Conservation (phyloP, 2,329 filamentous ascomycete genomes). For the Colletotrichum caudatum region DNA sequence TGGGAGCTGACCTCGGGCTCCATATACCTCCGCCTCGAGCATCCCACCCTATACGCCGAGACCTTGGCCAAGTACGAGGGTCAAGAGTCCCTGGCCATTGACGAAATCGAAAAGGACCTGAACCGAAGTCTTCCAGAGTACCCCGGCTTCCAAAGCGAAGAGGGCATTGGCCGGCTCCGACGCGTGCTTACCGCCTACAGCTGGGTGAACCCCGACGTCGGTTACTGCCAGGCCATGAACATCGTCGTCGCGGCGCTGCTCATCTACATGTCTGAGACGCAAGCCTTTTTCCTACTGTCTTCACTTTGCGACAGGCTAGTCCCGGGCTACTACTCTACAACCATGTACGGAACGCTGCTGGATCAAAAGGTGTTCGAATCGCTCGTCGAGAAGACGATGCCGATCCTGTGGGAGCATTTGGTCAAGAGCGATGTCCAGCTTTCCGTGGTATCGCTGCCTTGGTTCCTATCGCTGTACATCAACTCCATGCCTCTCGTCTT, state of each 20-base stretch:
- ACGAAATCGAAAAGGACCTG: conserved; percentile 98
- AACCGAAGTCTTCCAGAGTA: conserved; percentile 98
- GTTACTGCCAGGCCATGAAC: conserved; percentile 99
- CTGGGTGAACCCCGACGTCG: conserved; percentile 95
- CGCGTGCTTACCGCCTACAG: conserved; percentile 96
- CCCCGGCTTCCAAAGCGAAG: conserved; percentile 95
- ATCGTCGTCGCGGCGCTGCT: conserved; percentile 97
- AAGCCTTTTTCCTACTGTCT: conserved; percentile 95
- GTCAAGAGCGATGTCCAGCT: conserved; percentile 96
- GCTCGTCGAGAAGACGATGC: conserved; percentile 98
- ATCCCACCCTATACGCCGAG: conserved; percentile 84
- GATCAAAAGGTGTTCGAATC: conserved; percentile 98
- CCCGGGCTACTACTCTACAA: conserved; percentile 97
- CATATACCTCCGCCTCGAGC: conserved; percentile 87
- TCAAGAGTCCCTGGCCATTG: conserved; percentile 91
- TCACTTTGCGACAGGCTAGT: conserved; percentile 92
- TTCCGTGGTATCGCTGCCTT: conserved; percentile 95
- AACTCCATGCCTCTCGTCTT: conserved; percentile 99
- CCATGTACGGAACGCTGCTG: conserved; percentile 97
- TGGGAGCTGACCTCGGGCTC: conserved; percentile 97
- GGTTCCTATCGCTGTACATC: conserved; percentile 98
- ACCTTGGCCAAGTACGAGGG: conserved; percentile 87
- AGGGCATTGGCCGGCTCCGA: conserved; percentile 90
- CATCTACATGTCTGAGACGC: conserved; percentile 97
- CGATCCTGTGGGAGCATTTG: conserved; percentile 97